A percentile compares a stretch with the other conserved stretches of the same genome.
These are phyloP conservation scores for Cryomyces minteri DNA, from an alignment of 495 filamentous ascomycete species.

Conservation along the genomic window DNA sequence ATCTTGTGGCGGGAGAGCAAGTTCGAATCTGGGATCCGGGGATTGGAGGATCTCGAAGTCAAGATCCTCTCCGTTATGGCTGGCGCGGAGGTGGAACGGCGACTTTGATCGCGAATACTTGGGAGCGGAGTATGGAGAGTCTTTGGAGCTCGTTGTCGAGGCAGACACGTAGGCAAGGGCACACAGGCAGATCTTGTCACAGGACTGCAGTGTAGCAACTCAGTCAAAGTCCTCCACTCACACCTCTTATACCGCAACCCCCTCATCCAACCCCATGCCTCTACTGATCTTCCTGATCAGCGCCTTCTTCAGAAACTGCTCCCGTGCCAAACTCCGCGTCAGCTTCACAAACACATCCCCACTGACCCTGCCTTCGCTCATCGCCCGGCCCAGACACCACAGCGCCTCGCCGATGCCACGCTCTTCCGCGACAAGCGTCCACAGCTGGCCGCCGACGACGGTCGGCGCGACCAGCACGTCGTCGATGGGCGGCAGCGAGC, in stretches of 20 bases:
- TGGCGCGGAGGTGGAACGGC: too few relatives aligned
- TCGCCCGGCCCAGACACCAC: conserved; percentile 62
- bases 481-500: conserved; percentile 50
- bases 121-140: too few relatives aligned
- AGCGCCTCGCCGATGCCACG: conserved; percentile 66
- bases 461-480: conserved; percentile 86
- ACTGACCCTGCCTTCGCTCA: conserved; percentile 64
- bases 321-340: conserved; percentile 64
- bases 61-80: too few relatives aligned
- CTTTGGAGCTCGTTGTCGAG: too few relatives aligned
- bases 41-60: too few relatives aligned
- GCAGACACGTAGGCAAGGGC: too few relatives aligned
- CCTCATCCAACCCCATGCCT: conserved; percentile 53
- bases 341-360: conserved; percentile 70
- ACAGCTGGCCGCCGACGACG: conserved; percentile 82
- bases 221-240: not conserved
- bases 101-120: too few relatives aligned
- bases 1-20: too few relatives aligned
- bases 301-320: conserved; percentile 82
- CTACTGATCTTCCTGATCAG: conserved; percentile 71
- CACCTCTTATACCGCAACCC: not conserved
- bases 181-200: too few relatives aligned
- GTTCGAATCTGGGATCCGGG: too few relatives aligned
- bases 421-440: conserved; percentile 73
- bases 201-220: too few relatives aligned